A percentile compares a stretch with the other conserved stretches of the same genome.
These are phyloP conservation scores for Xenoacremonium recifei DNA, from an alignment of 2,329 filamentous ascomycete species.

Conservation along the genomic window DNA sequence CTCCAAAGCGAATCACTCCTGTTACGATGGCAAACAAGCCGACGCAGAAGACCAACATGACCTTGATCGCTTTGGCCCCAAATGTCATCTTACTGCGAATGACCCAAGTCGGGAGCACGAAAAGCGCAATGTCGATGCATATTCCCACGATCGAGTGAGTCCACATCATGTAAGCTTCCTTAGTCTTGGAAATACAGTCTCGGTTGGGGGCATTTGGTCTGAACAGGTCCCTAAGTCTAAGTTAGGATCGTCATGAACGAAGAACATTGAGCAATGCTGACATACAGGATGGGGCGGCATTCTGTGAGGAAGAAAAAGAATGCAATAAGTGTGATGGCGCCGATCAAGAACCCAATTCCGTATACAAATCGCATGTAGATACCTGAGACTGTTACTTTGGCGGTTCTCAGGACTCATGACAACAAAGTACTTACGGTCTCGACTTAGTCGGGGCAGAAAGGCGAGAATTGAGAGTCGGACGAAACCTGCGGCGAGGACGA, in stretches of 20 bases:
- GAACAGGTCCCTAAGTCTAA: conserved; percentile 17
- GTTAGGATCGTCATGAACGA: background rate
- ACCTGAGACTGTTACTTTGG: conserved; percentile 3
- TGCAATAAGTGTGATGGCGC: conserved; percentile 8
- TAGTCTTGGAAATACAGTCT: conserved; percentile 15
- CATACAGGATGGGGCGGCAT: conserved; percentile 18
- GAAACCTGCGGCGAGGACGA: conserved; percentile 17
- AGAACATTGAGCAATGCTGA: background rate
- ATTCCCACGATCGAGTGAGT: conserved; percentile 31
- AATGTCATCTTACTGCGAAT: conserved; percentile 35
- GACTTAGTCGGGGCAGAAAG: conserved; percentile 18
- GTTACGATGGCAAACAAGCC: conserved; percentile 37
- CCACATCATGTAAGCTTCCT: conserved; percentile 30
- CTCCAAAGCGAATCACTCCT: conserved; percentile 36
- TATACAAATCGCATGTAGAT: conserved; percentile 16
- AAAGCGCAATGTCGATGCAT: conserved; percentile 32
- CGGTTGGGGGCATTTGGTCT: conserved; percentile 6
- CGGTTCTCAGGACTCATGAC: background rate
- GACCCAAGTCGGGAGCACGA: conserved; percentile 36
- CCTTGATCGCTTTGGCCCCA: conserved; percentile 30
- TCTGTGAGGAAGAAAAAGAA: conserved; percentile 22
- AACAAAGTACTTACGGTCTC: conserved; percentile 13
- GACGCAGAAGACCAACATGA: conserved; percentile 36
- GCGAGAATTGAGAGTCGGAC: conserved; percentile 21
- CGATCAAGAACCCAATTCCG: conserved; percentile 9